Conservation (phyloP, 2,329 filamentous ascomycete genomes). For the Aspergillus thermomutatus region DNA sequence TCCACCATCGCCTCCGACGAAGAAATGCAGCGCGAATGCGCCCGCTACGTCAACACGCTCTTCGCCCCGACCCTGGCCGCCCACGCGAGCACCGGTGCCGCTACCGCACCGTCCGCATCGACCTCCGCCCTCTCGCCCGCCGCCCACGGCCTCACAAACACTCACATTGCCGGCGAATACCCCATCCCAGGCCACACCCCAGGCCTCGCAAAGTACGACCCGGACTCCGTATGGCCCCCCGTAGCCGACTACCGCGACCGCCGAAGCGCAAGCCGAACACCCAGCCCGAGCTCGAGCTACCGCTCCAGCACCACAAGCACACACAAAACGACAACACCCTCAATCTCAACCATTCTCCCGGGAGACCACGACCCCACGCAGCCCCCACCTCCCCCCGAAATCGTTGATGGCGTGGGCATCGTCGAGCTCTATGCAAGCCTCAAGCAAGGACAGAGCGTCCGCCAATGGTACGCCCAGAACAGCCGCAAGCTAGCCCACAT, state of each 20-base stretch:
- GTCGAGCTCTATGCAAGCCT: slow-evolving; percentile 84
- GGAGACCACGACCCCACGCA: slow-evolving; percentile 5
- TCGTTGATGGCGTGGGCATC: slow-evolving; percentile 51
- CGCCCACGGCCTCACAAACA: slow-evolving; percentile 16
- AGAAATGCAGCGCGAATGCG: slow-evolving; percentile 82
- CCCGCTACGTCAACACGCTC: slow-evolving; percentile 69
- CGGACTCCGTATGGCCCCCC: slow-evolving; percentile 44
- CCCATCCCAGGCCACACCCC: slow-evolving; percentile 17
- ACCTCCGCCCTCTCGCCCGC: slow-evolving; percentile 14
- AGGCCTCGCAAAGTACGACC: slow-evolving; percentile 22
- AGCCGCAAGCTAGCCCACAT: slow-evolving; percentile 69
- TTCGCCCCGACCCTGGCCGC: slow-evolving; percentile 30
- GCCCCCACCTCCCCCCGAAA: slow-evolving; percentile 7
- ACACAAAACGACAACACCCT: slow-evolving; percentile 1
- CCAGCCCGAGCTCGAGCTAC: slow-evolving; percentile 8
- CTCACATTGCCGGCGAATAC: neutral
- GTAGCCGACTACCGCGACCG: slow-evolving; percentile 26
- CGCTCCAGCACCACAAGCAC: slow-evolving; percentile 12
- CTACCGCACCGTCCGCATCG: slow-evolving; percentile 16
- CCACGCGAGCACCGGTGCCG: slow-evolving; percentile 22
- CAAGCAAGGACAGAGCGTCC: slow-evolving; percentile 75
- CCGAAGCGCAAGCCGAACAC: slow-evolving; percentile 10
- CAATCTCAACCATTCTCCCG: slow-evolving; percentile 9
- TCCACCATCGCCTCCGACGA: slow-evolving; percentile 71
- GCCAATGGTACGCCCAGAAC: slow-evolving; percentile 80